Conservation (phyloP, 1,139 yeast genomes). For the Wickerhamiella pararugosa region DNA sequence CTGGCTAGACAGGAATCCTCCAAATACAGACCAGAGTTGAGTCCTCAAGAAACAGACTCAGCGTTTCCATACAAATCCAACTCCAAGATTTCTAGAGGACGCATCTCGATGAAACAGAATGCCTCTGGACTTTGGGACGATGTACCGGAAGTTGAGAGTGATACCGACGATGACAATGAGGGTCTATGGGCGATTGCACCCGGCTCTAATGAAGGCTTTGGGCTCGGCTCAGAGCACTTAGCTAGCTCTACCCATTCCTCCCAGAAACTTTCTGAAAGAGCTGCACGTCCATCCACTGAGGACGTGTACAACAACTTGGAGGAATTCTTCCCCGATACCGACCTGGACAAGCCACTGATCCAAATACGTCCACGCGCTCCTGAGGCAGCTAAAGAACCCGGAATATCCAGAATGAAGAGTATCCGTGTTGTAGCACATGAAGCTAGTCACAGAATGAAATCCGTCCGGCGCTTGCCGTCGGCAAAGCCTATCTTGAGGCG, state of each 20-base stretch:
- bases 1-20: slow-evolving; percentile 17
- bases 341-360: slow-evolving; percentile 81
- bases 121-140: slow-evolving; percentile 35
- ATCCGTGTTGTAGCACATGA: slow-evolving; percentile 87
- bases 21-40: slow-evolving; percentile 16
- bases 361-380: slow-evolving; percentile 24
- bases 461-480: slow-evolving; percentile 1
- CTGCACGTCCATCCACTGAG: slow-evolving; percentile 88
- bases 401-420: slow-evolving; percentile 48
- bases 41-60: slow-evolving; percentile 7
- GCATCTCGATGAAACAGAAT: neutral
- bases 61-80: neutral
- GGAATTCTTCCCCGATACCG: slow-evolving; percentile 81
- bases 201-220: neutral
- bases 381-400: neutral
- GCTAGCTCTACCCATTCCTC: slow-evolving; percentile 1
- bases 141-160: slow-evolving; percentile 40
- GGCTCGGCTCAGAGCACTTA: neutral
- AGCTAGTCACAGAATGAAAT: slow-evolving; percentile 34
- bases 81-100: neutral
- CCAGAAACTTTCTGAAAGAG: slow-evolving; percentile 21
- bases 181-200: slow-evolving; percentile 50
- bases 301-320: slow-evolving; percentile 85
- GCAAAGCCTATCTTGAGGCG: slow-evolving; percentile 32
- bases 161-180: slow-evolving; percentile 33